Conservation (phyloP, 768 basidiomycete genomes). For the Mycena metata region DNA sequence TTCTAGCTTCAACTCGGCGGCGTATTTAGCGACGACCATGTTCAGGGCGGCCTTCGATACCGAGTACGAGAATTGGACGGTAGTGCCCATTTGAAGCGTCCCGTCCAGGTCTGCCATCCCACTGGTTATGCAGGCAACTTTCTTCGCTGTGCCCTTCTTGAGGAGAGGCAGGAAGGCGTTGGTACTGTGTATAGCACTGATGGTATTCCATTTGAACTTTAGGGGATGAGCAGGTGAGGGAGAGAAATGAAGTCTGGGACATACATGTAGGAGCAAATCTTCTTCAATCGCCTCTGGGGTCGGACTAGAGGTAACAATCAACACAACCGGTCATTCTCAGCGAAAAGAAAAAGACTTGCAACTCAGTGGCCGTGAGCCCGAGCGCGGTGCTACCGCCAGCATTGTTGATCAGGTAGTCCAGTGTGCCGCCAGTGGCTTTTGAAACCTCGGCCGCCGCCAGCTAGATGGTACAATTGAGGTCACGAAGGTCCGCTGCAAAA, state of each 20-base stretch:
- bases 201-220: constrained; percentile 10
- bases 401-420: constrained; percentile 26
- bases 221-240: background rate
- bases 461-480: constrained; percentile 1
- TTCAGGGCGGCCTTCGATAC: constrained; percentile 56
- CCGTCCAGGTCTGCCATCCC: constrained; percentile 48
- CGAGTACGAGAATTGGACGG: constrained; percentile 43
- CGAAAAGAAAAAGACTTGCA: background rate
- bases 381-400: background rate
- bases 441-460: constrained; percentile 18
- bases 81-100: constrained; percentile 34
- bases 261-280: constrained; percentile 15
- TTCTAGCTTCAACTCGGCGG: constrained; percentile 46
- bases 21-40: constrained; percentile 54
- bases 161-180: constrained; percentile 6
- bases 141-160: constrained; percentile 21
- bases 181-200: background rate
- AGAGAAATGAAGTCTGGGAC: background rate
- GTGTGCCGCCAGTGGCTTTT: constrained; percentile 11
- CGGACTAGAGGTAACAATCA: background rate
- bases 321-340: background rate
- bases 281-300: constrained; percentile 20
- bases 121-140: constrained; percentile 50
- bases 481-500: background rate
- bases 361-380: background rate